Evolutionary conservation across 2,329 filamentous ascomycete genomes (phyloP), one percentile per base, ranked within the genome.

Genomic region (Colletotrichum shisoi): DNA sequence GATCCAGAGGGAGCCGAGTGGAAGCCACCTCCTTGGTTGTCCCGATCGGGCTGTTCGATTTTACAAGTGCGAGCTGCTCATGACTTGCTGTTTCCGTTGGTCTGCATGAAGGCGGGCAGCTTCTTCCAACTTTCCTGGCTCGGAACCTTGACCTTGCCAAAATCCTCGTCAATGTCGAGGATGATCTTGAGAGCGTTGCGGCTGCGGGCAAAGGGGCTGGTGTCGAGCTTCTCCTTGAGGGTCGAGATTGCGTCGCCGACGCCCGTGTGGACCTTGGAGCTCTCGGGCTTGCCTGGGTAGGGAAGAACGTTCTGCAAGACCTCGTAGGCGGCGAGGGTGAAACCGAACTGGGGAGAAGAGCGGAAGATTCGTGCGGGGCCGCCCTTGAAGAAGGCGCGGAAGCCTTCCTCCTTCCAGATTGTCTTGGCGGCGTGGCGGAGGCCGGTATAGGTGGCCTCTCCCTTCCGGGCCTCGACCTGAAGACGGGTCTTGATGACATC

Each of bases 401-500:
- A 94, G 12, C 95, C 95, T 80, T 99, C 95, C 78, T 98, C 92
- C 78, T 89, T 88, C 82, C 85, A 90, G 73, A 99, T 91, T 15
- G 92, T 96, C 73, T 80, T 80, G 44, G 95, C 95, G 61, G 90
- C 92, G 80, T 99, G 93, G 63, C 93, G 88, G 54, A 99, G 85
- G 53, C 91, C 92, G 48, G 87, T 95, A 84, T 99, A 99, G 56
- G 85, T 85, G 3, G 89, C 90, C 74, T 99, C 94, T 70, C 95
- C 95, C 84, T 98, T 98, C 71, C 95, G 91, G 24, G 94, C 94
- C 80, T 99, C 95, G 67, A 99, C 95, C 79, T 99, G 95, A 68
- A 99, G 85, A 77, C 95, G 91, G 3, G 95, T 99, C 86, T 99
- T 99, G 89, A 99, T 98, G 69, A 99, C 95, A 76, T 99, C 95